Percentiles rank a stretch among this genome's conserved stretches.
Evolutionary conservation across 192 early-diverging fungal genomes (phyloP).

Genomic region (Gaertneriomyces semiglobifer): DNA sequence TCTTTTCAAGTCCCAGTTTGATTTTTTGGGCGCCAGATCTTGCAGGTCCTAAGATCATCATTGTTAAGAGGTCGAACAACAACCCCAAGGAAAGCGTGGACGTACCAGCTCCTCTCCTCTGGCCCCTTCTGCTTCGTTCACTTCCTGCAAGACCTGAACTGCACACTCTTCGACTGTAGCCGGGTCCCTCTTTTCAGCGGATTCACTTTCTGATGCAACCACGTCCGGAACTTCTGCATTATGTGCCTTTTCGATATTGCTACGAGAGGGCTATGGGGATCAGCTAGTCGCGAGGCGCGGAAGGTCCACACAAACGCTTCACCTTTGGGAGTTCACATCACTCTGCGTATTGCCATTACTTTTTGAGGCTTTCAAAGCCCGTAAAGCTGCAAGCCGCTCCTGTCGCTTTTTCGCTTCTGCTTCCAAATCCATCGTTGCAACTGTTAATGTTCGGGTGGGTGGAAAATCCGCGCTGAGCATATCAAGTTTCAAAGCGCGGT

Average conservation of each 20-base stretch:
- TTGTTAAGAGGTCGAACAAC: neutral
- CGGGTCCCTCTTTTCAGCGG: neutral
- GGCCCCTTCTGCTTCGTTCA: slow-evolving; percentile 52
- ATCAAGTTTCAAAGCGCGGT: too few species aligned
- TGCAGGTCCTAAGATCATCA: slow-evolving; percentile 60
- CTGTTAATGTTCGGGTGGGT: too few species aligned
- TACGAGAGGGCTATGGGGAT: neutral
- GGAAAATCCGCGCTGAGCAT: too few species aligned
- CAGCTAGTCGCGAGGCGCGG: neutral
- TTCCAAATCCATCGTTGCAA: slow-evolving; percentile 8
- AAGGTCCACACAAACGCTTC: neutral
- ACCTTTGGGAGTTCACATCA: slow-evolving; percentile 5
- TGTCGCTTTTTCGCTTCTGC: slow-evolving; percentile 58
- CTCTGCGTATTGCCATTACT: slow-evolving; percentile 19
- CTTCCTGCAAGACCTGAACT: slow-evolving; percentile 43
- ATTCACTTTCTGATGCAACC: neutral
- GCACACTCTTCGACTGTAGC: slow-evolving; percentile 17
- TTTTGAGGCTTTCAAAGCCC: slow-evolving; percentile 34
- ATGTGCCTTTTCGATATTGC: neutral
- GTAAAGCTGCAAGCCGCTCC: slow-evolving; percentile 61
- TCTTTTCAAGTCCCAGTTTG: slow-evolving; percentile 88
- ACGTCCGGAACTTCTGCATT: slow-evolving; percentile 6
- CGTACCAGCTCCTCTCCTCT: slow-evolving; percentile 61
- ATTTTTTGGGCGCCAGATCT: slow-evolving; percentile 77
- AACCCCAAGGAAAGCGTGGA: neutral